phyloP scores from a whole-genome alignment of 2,329 filamentous ascomycete species.

The Clarireedia paspali region DNA sequence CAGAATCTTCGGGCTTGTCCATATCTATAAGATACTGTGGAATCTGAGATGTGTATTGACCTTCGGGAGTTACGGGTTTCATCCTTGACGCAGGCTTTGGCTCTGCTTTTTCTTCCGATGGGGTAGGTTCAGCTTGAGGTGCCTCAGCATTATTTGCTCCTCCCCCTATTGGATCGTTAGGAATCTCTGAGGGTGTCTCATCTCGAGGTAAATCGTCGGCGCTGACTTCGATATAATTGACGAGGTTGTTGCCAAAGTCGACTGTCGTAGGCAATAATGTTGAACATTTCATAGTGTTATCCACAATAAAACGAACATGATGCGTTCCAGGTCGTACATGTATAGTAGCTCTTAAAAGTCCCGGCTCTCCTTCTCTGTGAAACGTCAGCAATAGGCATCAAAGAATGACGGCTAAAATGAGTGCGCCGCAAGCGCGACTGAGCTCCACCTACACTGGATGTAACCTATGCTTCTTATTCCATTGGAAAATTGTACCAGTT shows the following conservation, averaged over 20 bases:
- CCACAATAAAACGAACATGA: slow-evolving; percentile 92
- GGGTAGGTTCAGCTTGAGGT: slow-evolving; percentile 23
- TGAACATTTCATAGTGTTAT: slow-evolving; percentile 87
- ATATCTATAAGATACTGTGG: slow-evolving; percentile 82
- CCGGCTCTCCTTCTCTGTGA: slow-evolving; percentile 37
- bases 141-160: slow-evolving; percentile 5
- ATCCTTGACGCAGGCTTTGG: slow-evolving; percentile 37
- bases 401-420: not conserved
- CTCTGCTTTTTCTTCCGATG: slow-evolving; percentile 30
- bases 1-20: slow-evolving; percentile 74
- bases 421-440: not conserved
- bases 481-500: slow-evolving; percentile 94
- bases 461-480: slow-evolving; percentile 89
- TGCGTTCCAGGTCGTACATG: slow-evolving; percentile 88
- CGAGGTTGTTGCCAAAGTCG: slow-evolving; percentile 94
- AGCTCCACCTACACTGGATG: slow-evolving; percentile 61
- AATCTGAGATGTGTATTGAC: slow-evolving; percentile 64
- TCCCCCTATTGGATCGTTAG: slow-evolving; percentile 13
- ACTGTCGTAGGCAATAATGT: slow-evolving; percentile 86
- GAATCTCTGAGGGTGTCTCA: slow-evolving; percentile 12
- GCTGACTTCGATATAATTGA: slow-evolving; percentile 95
- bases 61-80: slow-evolving; percentile 47
- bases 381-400: slow-evolving; percentile 5
- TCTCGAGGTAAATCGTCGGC: slow-evolving; percentile 56
- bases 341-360: slow-evolving; percentile 68